These are phyloP conservation scores for Paulownia fortunei DNA, from an alignment of 257 asterid genomes.

Conservation along the genomic window DNA sequence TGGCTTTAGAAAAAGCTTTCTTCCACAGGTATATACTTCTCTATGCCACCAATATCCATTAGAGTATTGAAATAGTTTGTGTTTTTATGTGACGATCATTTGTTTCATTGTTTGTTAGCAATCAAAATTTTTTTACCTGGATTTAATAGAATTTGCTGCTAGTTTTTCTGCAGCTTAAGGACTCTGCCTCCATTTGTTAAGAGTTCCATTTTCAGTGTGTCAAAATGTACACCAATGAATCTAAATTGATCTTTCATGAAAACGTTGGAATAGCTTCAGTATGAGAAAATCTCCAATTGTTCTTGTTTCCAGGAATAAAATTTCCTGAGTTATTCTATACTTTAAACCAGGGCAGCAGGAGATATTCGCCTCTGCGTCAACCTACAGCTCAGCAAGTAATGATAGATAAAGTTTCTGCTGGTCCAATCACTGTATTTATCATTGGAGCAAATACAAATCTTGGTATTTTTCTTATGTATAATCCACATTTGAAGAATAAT, in stretches of 20 bases:
- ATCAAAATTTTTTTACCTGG: neutral
- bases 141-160: neutral
- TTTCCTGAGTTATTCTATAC: neutral
- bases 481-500: slow-evolving; percentile 77
- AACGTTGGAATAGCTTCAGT: no score
- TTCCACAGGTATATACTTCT: slow-evolving; percentile 68
- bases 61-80: neutral
- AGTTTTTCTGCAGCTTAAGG: neutral
- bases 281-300: neutral
- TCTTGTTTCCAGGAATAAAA: neutral
- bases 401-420: slow-evolving; percentile 67
- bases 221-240: no score
- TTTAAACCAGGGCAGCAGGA: slow-evolving; percentile 63
- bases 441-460: slow-evolving; percentile 69
- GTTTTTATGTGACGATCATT: neutral
- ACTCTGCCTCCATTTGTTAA: slow-evolving; percentile 2
- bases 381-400: slow-evolving; percentile 83
- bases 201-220: no score
- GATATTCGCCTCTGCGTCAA: slow-evolving; percentile 71
- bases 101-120: neutral
- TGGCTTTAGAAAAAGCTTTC: slow-evolving; percentile 76
- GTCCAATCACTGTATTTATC: slow-evolving; percentile 66
- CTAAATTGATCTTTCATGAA: neutral
- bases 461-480: slow-evolving; percentile 70
- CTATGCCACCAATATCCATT: neutral